phyloP scores from a whole-genome alignment of 2,329 filamentous ascomycete species.

The Phyllosticta citrichinensis region DNA sequence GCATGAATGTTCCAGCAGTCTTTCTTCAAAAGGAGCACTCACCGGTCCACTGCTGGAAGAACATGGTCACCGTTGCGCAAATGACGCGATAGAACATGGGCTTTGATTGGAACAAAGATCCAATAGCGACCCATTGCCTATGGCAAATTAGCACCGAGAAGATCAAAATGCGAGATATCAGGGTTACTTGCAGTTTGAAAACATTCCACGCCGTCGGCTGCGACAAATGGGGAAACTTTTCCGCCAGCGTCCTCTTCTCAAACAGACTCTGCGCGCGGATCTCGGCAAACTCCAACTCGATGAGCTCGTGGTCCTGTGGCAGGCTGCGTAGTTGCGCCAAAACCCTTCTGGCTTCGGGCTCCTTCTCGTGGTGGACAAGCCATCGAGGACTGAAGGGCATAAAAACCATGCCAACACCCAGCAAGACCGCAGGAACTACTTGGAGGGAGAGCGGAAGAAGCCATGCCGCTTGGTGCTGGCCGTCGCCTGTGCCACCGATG shows the following conservation, averaged over 20 bases:
- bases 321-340: slow-evolving; percentile 56
- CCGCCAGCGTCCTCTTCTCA: slow-evolving; percentile 59
- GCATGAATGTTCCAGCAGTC: too few relatives aligned
- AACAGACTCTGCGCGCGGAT: slow-evolving; percentile 72
- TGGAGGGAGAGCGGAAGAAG: slow-evolving; percentile 63
- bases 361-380: slow-evolving; percentile 60
- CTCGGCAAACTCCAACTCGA: slow-evolving; percentile 70
- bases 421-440: slow-evolving; percentile 53
- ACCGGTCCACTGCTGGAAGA: slow-evolving; percentile 40
- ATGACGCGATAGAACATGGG: slow-evolving; percentile 58
- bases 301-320: slow-evolving; percentile 52
- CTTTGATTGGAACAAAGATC: slow-evolving; percentile 52
- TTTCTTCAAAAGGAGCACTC: slow-evolving; percentile 26
- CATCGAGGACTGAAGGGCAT: slow-evolving; percentile 74
- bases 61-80: slow-evolving; percentile 45
- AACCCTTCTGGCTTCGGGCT: slow-evolving; percentile 54
- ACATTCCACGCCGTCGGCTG: slow-evolving; percentile 52
- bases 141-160: slow-evolving; percentile 17
- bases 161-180: neutral
- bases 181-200: slow-evolving; percentile 21
- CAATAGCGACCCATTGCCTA: slow-evolving; percentile 59
- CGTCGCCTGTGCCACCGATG: slow-evolving; percentile 44
- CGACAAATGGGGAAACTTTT: slow-evolving; percentile 56
- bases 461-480: slow-evolving; percentile 61
- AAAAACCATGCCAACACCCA: slow-evolving; percentile 63